Conservation (phyloP, 345 rosid species). For the Crucihimalaya himalaica region DNA sequence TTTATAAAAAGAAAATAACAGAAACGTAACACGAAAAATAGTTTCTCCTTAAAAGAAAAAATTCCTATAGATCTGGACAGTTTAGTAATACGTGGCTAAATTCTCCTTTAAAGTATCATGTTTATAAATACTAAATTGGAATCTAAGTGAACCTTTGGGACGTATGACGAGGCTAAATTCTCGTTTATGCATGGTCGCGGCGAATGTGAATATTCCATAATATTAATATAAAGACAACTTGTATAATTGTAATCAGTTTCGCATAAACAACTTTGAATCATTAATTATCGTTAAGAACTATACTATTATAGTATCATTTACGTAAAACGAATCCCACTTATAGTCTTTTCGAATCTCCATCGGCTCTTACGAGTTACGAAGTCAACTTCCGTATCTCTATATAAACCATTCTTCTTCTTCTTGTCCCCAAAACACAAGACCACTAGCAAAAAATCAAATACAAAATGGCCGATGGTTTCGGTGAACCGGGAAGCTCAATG, state of each 20-base stretch:
- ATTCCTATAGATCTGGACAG: slow-evolving; percentile 1
- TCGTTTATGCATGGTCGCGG: slow-evolving; percentile 52
- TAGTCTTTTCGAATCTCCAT: slow-evolving; percentile 41
- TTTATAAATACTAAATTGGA: slow-evolving; percentile 23
- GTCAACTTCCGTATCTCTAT: slow-evolving; percentile 52
- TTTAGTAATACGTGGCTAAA: slow-evolving; percentile 7
- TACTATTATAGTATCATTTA: slow-evolving; percentile 22
- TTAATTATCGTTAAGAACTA: slow-evolving; percentile 31
- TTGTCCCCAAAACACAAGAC: slow-evolving; percentile 25
- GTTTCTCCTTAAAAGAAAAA: neutral
- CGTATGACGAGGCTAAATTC: slow-evolving; percentile 45
- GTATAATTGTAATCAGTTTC: slow-evolving; percentile 52
- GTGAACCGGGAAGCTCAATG: slow-evolving; percentile 81
- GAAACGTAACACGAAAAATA: slow-evolving; percentile 1
- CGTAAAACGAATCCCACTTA: slow-evolving; percentile 34
- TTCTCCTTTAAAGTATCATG: neutral
- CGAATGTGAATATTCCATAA: slow-evolving; percentile 52
- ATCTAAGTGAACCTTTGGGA: slow-evolving; percentile 61
- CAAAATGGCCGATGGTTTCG: slow-evolving; percentile 51
- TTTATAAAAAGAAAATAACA: neutral
- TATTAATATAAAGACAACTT: slow-evolving; percentile 25
- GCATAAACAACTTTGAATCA: slow-evolving; percentile 19
- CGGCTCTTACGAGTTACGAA: slow-evolving; percentile 40
- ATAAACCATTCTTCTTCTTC: slow-evolving; percentile 39
- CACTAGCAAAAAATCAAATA: slow-evolving; percentile 14